Evolutionary conservation across 805 yeast genomes (phyloP).

Genomic region (Myxozyma sirexii): DNA sequence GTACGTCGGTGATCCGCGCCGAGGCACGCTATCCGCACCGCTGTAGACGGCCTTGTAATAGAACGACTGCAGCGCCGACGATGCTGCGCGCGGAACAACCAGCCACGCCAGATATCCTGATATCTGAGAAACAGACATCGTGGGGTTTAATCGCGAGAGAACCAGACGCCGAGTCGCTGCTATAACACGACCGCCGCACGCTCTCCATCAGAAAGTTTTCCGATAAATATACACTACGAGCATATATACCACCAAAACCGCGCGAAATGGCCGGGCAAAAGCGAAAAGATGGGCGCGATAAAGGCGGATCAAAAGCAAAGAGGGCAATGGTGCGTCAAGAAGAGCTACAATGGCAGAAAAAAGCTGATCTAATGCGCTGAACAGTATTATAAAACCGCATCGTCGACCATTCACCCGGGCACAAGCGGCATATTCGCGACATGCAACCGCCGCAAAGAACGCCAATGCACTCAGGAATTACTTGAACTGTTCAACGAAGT

Average conservation of each 20-base stretch:
- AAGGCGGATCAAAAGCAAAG: slow-evolving; percentile 3
- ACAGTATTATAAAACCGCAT: slow-evolving; percentile 27
- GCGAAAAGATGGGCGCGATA: slow-evolving; percentile 4
- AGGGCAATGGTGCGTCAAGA: slow-evolving; percentile 10
- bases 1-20: slow-evolving; percentile 13
- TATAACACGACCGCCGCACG: not conserved
- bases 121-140: slow-evolving; percentile 4
- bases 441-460: slow-evolving; percentile 79
- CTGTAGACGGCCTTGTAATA: slow-evolving; percentile 24
- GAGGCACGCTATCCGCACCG: slow-evolving; percentile 11
- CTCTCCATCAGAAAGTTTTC: not conserved
- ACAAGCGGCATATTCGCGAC: slow-evolving; percentile 89
- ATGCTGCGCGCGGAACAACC: slow-evolving; percentile 33
- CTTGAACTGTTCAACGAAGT: slow-evolving; percentile 58
- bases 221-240: not conserved
- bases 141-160: too few species aligned
- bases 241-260: not conserved
- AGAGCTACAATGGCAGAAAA: too few species aligned
- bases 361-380: not conserved
- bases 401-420: slow-evolving; percentile 43
- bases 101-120: slow-evolving; percentile 32
- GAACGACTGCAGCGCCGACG: slow-evolving; percentile 33
- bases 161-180: too few species aligned
- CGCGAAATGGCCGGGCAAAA: slow-evolving; percentile 7
- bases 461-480: slow-evolving; percentile 74